A percentile compares a stretch with the other conserved stretches of the same genome.
phyloP scores from a whole-genome alignment of 176 grass and related monocot genomes.

The Puccinellia tenuiflora region DNA sequence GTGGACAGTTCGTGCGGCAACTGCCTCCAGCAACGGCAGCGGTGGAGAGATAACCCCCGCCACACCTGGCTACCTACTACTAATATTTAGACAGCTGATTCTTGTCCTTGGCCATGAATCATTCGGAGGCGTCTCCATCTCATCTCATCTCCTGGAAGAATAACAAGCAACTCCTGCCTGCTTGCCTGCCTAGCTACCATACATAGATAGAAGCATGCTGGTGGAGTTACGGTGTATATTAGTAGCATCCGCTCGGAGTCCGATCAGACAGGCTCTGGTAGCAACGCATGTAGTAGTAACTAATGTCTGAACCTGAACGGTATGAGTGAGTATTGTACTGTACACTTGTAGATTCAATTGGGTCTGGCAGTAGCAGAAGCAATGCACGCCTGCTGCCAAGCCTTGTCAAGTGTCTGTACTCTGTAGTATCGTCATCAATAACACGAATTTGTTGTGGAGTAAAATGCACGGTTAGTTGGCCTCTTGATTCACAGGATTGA shows the following conservation, averaged over 20 bases:
- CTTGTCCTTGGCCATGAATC: slow-evolving; percentile 14
- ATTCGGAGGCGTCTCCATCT: neutral
- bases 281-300: neutral
- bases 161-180: neutral
- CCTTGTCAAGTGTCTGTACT: too few relatives aligned
- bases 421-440: neutral
- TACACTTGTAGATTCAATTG: too few relatives aligned
- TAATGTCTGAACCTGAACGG: neutral
- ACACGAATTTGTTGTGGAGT: neutral
- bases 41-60: slow-evolving; percentile 52
- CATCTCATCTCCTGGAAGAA: neutral
- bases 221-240: neutral
- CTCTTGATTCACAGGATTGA: too few relatives aligned
- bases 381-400: too few relatives aligned
- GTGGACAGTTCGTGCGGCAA: slow-evolving; percentile 75
- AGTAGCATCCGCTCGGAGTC: neutral
- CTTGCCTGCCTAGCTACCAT: neutral
- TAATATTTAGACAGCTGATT: slow-evolving; percentile 20
- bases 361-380: too few relatives aligned
- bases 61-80: neutral
- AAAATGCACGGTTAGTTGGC: too few relatives aligned
- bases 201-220: neutral
- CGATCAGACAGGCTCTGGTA: neutral
- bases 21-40: neutral
- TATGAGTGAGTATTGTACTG: slow-evolving; percentile 2